Conservation (phyloP, 441 rosid genomes). For the Adansonia madagascariensis region DNA sequence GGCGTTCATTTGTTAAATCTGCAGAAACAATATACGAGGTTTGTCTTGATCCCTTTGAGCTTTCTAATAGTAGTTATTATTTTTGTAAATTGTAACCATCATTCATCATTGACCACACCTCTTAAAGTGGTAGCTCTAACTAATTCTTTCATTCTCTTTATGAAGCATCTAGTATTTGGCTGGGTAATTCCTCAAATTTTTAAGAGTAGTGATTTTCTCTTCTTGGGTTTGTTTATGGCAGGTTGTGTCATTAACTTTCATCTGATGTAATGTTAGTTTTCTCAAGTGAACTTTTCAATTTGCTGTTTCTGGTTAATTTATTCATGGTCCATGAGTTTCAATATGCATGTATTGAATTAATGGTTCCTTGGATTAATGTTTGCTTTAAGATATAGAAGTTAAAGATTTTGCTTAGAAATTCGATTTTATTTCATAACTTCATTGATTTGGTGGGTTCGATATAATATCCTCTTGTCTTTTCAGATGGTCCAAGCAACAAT, state of each 20-base stretch:
- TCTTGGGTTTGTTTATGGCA: conserved; percentile 5
- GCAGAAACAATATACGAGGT: conserved; percentile 91
- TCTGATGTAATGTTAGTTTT: conserved; percentile 13
- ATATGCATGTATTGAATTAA: not conserved
- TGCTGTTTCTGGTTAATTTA: not conserved
- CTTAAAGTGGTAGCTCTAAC: conserved; percentile 1
- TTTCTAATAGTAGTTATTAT: conserved; percentile 15
- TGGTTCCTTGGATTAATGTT: not conserved
- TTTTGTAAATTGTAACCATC: not conserved
- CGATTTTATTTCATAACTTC: conserved; percentile 12
- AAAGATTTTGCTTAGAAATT: not conserved
- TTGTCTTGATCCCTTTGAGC: conserved; percentile 29
- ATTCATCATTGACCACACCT: not conserved
- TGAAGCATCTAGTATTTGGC: conserved; percentile 12
- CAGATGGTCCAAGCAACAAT: conserved; percentile 95
- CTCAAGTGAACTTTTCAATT: not conserved
- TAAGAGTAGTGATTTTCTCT: not conserved
- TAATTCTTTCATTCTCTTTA: not conserved
- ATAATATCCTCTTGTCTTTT: conserved; percentile 7
- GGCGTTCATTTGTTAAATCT: conserved; percentile 86
- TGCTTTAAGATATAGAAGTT: not conserved
- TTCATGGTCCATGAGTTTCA: not conserved
- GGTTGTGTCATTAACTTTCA: conserved; percentile 1
- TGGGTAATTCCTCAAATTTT: not conserved
- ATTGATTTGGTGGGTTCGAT: conserved; percentile 10